Evolutionary conservation across 2,329 filamentous ascomycete genomes (phyloP), one percentile per base, ranked within the genome.

Genomic region (Lachnellula arida): DNA sequence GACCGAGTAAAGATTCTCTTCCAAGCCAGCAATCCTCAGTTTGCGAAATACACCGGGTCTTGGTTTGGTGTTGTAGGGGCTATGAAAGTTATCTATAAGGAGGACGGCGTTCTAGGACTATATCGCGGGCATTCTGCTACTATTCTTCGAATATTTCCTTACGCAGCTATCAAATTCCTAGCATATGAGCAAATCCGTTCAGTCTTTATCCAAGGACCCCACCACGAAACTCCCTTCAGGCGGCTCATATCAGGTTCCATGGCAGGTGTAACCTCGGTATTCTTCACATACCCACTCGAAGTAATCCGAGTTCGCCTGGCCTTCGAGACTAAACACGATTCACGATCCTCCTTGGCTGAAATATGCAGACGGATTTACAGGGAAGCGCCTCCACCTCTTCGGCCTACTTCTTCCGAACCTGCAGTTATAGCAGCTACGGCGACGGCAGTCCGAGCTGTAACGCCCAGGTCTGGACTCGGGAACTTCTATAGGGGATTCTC

Each of bases 1-100:
- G 94, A 99, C 74, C 87, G 94, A 63, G 94, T 99, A 68, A 99
- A 99, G 75, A 99, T 99, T 69, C 87, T 99, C 55, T 97, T 99
- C 75, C 94, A 99, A 72, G 88, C 94, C 51, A 91, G 88, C 68
- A 97, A 94, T 68, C 94, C 94, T 3, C 87, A 94, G 64, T 99
- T 96, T 71, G 82, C 88, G 53, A 96, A 96, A 74, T 99, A 97
- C 71, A 85, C 90, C 1, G 89, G 91, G 42, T 91, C 88, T 43
- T 97, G 92, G 88, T 81, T 83, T 54, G 94, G 94, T 49, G 85
- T 96, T 19, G 81, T 83, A n/a, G 80, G 81, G 17, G 92, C 94
- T 25, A 88, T 97, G 73, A 81, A 82, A 63, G 88, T 92, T 66
- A 97, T 99, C 60, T 89, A 94, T 66, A 75, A 72, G 23, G 77